Evolutionary conservation across 169 alveolate genomes (phyloP).

Genomic region (Babesia gibsoni): DNA sequence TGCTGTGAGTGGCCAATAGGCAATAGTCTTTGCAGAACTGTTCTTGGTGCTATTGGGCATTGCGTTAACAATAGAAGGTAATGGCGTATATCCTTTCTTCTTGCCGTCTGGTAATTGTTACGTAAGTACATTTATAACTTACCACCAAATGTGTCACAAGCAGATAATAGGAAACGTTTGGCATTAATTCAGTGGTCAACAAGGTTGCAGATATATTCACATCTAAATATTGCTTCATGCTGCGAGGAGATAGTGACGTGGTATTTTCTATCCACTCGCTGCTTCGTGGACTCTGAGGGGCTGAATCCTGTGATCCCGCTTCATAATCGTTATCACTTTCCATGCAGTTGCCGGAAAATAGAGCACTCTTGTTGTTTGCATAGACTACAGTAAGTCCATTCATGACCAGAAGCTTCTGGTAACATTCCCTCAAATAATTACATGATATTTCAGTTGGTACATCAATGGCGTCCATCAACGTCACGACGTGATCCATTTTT

Average conservation of each 20-base stretch:
- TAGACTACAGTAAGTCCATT: constrained; percentile 38
- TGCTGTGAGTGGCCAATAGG: neutral
- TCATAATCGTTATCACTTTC: no score
- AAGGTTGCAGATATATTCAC: constrained; percentile 11
- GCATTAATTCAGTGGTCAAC: constrained; percentile 5
- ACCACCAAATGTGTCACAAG: constrained; percentile 12
- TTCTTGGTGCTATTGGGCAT: constrained; percentile 18
- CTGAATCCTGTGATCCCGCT: neutral
- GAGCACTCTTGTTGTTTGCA: constrained; percentile 44
- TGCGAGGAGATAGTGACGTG: neutral
- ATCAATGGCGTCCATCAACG: neutral
- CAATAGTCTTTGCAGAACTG: neutral
- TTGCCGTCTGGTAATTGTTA: neutral
- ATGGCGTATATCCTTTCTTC: constrained; percentile 3
- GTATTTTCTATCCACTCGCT: neutral
- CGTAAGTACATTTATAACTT: neutral
- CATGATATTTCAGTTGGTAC: neutral
- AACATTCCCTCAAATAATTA: neutral
- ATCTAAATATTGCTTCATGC: neutral
- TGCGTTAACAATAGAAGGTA: constrained; percentile 2
- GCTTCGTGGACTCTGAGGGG: neutral
- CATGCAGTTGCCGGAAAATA: neutral
- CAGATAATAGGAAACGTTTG: constrained; percentile 14
- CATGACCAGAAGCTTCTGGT: constrained; percentile 17
- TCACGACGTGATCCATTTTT: neutral